Evolutionary conservation across 345 rosid species (phyloP), one percentile per base, ranked within the genome.

Genomic region (Citrus hindsii): DNA sequence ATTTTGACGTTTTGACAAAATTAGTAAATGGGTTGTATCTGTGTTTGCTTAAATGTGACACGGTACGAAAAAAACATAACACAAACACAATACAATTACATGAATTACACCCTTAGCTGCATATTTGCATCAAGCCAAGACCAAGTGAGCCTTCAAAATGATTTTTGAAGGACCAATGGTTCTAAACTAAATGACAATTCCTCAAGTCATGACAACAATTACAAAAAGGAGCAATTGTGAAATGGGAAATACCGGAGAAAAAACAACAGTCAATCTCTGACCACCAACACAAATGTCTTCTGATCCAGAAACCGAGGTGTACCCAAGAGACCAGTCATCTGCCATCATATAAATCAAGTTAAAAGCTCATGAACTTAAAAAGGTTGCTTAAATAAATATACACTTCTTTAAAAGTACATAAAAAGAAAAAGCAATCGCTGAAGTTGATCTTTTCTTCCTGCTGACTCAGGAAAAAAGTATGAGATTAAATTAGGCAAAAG

Each of bases 221-320:
- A 25, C 27, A 67, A 77, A 19, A 22, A 48, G 18, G 63, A 67
- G 40, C 13, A 21, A 61, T 51, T 18, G 32, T 61, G 48, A 61
- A 37, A 67, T 30, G 66, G 7, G 55, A 73, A 63, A 76, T 86
- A 93, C 98, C 84, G 97, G 98, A 83, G 98, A 84, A 85, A 84
- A 93, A 79, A 93, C 82, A 48, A 86, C 80, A 4, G 78, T 89
- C 84, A 95, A 81, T 76, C 77, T 86, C 78, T 93, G 92, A 84
- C 94, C 97, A 69, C 92, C 92, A 84, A 95, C 88, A 81, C 84
- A 86, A 46, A 95, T 88, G 28, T 90, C 88, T 86, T 95, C 98
- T 67, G 82, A 95, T 72, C 97, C 94, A 74, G 90, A 87, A 84
- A 93, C 90, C 51, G 86, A 85, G 68, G 85, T 92, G 76, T 75